These are phyloP conservation scores for Onygena corvina DNA, from an alignment of 2,329 filamentous ascomycete species.

Conservation along the genomic window DNA sequence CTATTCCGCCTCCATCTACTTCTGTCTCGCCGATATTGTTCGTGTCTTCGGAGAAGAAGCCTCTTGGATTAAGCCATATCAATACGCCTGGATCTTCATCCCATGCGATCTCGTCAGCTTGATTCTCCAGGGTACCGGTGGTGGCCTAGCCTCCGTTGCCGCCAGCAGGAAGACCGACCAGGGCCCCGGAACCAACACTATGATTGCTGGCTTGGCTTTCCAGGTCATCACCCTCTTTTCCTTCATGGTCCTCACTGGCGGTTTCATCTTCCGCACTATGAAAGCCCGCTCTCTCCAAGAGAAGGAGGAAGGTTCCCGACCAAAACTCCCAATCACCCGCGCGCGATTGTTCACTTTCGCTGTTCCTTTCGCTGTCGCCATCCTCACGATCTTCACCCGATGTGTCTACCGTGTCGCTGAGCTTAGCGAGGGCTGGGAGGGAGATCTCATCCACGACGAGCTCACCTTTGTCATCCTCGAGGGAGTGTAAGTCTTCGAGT, in stretches of 20 bases:
- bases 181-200: slow-evolving; percentile 46
- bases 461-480: slow-evolving; percentile 42
- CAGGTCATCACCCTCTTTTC: slow-evolving; percentile 47
- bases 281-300: slow-evolving; percentile 9
- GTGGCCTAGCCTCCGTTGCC: slow-evolving; percentile 24
- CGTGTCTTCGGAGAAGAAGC: slow-evolving; percentile 29
- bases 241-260: slow-evolving; percentile 42
- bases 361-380: slow-evolving; percentile 30
- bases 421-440: slow-evolving; percentile 38
- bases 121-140: slow-evolving; percentile 33
- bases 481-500: slow-evolving; percentile 25
- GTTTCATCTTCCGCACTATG: slow-evolving; percentile 33
- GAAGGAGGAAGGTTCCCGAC: background rate
- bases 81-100: slow-evolving; percentile 31
- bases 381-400: slow-evolving; percentile 36
- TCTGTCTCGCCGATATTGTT: slow-evolving; percentile 43
- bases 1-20: slow-evolving; percentile 53
- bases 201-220: slow-evolving; percentile 51
- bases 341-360: slow-evolving; percentile 29
- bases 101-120: slow-evolving; percentile 34
- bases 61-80: slow-evolving; percentile 30
- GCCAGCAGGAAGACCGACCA: slow-evolving; percentile 21
- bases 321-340: slow-evolving; percentile 17
- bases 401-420: slow-evolving; percentile 42
- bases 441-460: slow-evolving; percentile 39